Conservation (phyloP, 1,139 yeast genomes). For the Debaryomyces udenii region DNA sequence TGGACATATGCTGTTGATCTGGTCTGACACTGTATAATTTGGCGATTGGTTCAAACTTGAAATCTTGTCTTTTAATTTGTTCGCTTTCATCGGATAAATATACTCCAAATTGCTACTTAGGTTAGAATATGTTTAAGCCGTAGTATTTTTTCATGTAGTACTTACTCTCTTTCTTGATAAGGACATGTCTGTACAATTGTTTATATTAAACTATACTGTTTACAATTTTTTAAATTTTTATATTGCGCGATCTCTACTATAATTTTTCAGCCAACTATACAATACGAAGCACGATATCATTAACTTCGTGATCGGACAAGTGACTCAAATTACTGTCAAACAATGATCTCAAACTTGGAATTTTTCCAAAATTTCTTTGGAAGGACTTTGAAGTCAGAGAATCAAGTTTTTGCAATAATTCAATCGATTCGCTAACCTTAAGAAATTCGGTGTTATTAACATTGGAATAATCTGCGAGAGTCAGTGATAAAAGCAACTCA, state of each 20-base stretch:
- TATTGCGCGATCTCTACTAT: conserved; percentile 6
- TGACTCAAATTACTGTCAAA: conserved; percentile 26
- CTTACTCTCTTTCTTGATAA: conserved; percentile 45
- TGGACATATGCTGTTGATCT: conserved; percentile 34
- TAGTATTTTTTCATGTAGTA: conserved; percentile 11
- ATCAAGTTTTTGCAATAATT: conserved; percentile 38
- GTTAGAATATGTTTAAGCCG: conserved; percentile 2
- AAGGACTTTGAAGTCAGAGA: conserved; percentile 21
- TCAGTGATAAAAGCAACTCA: conserved; percentile 21
- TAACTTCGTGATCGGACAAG: conserved; percentile 40
- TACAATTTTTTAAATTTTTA: conserved; percentile 6
- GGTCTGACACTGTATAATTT: conserved; percentile 36
- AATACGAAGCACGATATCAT: conserved; percentile 33
- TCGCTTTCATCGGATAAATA: conserved; percentile 8
- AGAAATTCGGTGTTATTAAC: conserved; percentile 31
- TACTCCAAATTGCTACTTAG: conserved; percentile 8
- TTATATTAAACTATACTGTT: conserved; percentile 3
- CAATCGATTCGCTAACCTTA: conserved; percentile 41
- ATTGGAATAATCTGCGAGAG: conserved; percentile 23
- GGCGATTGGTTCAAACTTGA: conserved; percentile 27
- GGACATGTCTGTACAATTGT: conserved; percentile 29
- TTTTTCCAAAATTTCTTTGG: conserved; percentile 19
- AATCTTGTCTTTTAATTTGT: conserved; percentile 22
- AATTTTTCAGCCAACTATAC: conserved; percentile 18
- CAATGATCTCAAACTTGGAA: conserved; percentile 25